Evolutionary conservation across 768 basidiomycete genomes (phyloP), one percentile per base, ranked within the genome.

Genomic region (Cyathus striatus): DNA sequence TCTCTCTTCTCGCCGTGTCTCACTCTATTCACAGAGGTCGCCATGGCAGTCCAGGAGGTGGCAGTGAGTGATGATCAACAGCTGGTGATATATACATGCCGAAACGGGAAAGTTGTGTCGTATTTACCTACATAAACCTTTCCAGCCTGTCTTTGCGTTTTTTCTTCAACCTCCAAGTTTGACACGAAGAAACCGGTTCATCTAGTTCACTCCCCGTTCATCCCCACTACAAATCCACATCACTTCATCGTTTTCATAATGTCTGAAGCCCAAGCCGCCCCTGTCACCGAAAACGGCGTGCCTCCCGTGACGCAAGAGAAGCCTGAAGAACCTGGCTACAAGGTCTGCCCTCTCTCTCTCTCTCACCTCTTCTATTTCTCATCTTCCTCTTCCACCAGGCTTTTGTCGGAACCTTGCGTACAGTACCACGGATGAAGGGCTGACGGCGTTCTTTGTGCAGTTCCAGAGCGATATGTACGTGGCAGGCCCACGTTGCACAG

Each of bases 391-490:
- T 36, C 40, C 37, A 40, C 40, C 55, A 93, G 90, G 88, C 92
- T 73, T 94, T 94, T 66, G 89, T 84, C 61, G 92, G 57, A 95
- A 95, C 72, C 90, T 95, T 75, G 81, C 90, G 73, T 95, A 93
- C 69, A 75, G 82, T 61, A 91, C 89, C 54, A 90, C 86, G 75
- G 89, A 91, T 76, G 86, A 90, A 70, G 88, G 88, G 81, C 85
- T 95, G 72, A 87, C 81, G 84, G 72, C 87, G 66, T 86, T 95
- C 77, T 95, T 94, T 76, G 85, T 76, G 66, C 86, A 86, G 62
- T 83, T 90, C 61, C 74, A 79, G 66, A 79, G 70, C 73, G 90
- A 90, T 68, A 83, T 94, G 92, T 94, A 75, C 60, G 85, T 79
- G 58, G 57, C 66, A 63, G 48, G n/a, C n/a, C n/a, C n/a, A 24